Conservation (phyloP, 331 rosid species). For the Quercus tomentella region DNA sequence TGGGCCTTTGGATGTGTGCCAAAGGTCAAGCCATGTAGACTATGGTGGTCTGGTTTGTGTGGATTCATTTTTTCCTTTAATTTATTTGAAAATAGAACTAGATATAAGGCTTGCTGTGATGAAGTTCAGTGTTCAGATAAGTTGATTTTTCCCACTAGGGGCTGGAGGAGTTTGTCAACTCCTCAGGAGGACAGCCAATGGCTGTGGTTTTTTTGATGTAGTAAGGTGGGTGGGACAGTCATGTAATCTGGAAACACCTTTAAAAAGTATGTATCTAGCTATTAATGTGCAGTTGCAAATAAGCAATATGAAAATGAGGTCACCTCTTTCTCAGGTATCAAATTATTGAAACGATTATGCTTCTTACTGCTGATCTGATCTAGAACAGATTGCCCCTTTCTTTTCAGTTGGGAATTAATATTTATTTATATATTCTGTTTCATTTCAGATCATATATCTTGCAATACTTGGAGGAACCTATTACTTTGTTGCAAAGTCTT, state of each 20-base stretch:
- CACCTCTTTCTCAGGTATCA: background rate
- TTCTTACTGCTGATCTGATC: background rate
- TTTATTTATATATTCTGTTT: constrained; percentile 2
- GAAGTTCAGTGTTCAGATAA: background rate
- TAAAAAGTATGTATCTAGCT: background rate
- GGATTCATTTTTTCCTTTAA: background rate
- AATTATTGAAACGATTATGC: background rate
- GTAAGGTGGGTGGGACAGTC: background rate
- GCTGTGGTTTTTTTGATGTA: background rate
- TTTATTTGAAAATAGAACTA: background rate
- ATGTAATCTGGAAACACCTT: background rate
- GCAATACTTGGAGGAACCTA: constrained; percentile 57
- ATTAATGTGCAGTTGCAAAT: background rate
- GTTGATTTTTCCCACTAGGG: too few relatives aligned
- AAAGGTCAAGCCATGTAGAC: background rate
- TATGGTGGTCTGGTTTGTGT: background rate
- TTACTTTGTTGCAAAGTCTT: constrained; percentile 51
- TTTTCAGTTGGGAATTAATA: background rate
- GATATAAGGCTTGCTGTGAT: background rate
- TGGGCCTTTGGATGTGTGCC: background rate
- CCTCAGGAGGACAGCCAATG: background rate
- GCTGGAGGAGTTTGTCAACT: background rate
- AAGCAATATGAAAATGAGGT: background rate
- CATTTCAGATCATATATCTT: constrained; percentile 60
- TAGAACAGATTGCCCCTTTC: background rate